These are phyloP conservation scores for Penicillium tannophilum DNA, from an alignment of 495 filamentous ascomycete genomes.

Conservation along the genomic window DNA sequence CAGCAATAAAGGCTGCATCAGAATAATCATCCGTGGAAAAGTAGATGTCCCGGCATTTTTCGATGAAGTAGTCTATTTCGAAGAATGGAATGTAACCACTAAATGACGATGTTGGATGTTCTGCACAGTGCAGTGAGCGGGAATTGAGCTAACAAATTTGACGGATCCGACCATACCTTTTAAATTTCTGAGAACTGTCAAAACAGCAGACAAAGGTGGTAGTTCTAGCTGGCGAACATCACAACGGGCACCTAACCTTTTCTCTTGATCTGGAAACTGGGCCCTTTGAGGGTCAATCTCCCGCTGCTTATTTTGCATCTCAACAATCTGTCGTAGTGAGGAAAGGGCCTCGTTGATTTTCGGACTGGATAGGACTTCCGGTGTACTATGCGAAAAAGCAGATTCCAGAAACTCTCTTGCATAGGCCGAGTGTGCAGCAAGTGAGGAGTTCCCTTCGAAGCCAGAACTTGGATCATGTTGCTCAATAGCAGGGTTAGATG, in stretches of 20 bases:
- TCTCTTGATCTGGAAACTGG: slow-evolving; percentile 46
- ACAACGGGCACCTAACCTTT: slow-evolving; percentile 37
- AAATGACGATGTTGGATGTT: slow-evolving; percentile 26
- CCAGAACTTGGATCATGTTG: slow-evolving; percentile 45
- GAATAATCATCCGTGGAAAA: slow-evolving; percentile 61
- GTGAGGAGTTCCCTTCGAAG: slow-evolving; percentile 63
- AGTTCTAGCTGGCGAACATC: slow-evolving; percentile 53
- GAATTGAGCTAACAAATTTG: not conserved
- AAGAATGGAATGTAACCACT: slow-evolving; percentile 43
- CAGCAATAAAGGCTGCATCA: slow-evolving; percentile 55
- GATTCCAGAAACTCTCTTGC: slow-evolving; percentile 64
- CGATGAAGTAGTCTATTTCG: slow-evolving; percentile 55
- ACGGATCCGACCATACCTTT: slow-evolving; percentile 36
- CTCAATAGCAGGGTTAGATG: slow-evolving; percentile 32
- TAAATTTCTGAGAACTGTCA: slow-evolving; percentile 50
- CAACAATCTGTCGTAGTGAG: slow-evolving; percentile 58
- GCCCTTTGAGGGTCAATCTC: slow-evolving; percentile 41
- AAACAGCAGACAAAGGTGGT: slow-evolving; percentile 55
- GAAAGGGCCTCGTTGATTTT: slow-evolving; percentile 59
- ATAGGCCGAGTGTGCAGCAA: slow-evolving; percentile 64
- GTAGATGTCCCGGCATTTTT: slow-evolving; percentile 60
- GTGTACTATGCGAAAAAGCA: slow-evolving; percentile 55
- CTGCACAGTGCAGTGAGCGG: slow-evolving; percentile 13
- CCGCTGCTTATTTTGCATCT: slow-evolving; percentile 46
- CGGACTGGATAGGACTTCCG: slow-evolving; percentile 45